Conservation (phyloP, 768 basidiomycete species). For the Cystobasidium ongulense region DNA sequence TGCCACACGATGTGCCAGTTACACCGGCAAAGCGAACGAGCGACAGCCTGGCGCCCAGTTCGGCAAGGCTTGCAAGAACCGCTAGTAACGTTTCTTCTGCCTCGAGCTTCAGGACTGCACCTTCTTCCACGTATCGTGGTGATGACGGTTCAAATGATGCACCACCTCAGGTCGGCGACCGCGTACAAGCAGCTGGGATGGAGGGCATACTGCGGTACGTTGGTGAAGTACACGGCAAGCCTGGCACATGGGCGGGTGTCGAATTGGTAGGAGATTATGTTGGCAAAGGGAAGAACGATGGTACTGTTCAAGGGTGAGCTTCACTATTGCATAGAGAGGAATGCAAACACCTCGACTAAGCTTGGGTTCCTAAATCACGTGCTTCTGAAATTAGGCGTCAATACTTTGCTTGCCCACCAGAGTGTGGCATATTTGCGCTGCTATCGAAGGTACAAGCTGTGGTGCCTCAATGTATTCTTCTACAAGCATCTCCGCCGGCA, state of each 20-base stretch:
- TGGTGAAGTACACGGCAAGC: constrained; percentile 79
- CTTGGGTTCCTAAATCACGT: not conserved
- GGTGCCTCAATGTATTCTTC: constrained; percentile 46
- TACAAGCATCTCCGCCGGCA: constrained; percentile 29
- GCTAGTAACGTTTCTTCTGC: constrained; percentile 12
- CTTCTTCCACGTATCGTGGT: not conserved
- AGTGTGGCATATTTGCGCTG: constrained; percentile 86
- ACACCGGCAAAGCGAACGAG: constrained; percentile 11
- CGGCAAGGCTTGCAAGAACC: not conserved
- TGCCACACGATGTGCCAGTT: not conserved
- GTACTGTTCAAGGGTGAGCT: constrained; percentile 75
- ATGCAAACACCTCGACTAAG: not conserved
- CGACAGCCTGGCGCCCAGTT: not conserved
- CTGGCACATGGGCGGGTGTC: constrained; percentile 86
- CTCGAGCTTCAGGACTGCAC: not conserved
- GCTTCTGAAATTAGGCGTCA: constrained; percentile 51
- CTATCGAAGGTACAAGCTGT: constrained; percentile 69
- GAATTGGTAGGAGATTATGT: constrained; percentile 74
- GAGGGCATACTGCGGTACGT: constrained; percentile 74
- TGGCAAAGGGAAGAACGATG: constrained; percentile 93
- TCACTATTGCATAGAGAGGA: constrained; percentile 25
- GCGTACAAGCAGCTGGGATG: constrained; percentile 41
- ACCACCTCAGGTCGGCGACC: constrained; percentile 20
- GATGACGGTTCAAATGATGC: not conserved
- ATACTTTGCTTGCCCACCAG: constrained; percentile 76